Percentiles rank a stretch among this genome's conserved stretches.
phyloP scores from a whole-genome alignment of 1,284 basidiomycete genomes.

The Moesziomyces parantarcticus region DNA sequence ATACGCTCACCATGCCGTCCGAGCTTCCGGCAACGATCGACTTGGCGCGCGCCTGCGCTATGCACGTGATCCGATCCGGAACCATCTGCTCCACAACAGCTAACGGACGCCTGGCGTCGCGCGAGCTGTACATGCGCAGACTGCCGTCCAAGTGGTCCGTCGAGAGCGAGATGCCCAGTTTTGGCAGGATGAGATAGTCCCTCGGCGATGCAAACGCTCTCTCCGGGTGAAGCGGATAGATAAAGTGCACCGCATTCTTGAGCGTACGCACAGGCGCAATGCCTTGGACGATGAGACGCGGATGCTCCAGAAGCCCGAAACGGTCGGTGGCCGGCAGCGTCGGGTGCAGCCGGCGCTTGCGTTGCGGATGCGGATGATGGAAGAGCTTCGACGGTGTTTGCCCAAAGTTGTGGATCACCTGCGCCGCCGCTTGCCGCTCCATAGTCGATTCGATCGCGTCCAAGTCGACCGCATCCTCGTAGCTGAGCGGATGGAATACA shows the following conservation, averaged over 20 bases:
- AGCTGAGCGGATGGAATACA: conserved; percentile 92
- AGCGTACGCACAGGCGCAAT: conserved; percentile 50
- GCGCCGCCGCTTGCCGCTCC: conserved; percentile 89
- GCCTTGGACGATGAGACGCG: conserved; percentile 66
- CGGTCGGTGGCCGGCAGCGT: conserved; percentile 24
- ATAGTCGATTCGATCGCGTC: conserved; percentile 84
- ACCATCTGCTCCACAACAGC: conserved; percentile 70
- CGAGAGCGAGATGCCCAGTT: conserved; percentile 74
- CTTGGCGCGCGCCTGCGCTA: conserved; percentile 80
- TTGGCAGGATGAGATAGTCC: conserved; percentile 75
- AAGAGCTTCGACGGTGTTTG: conserved; percentile 75
- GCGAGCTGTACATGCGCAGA: conserved; percentile 71
- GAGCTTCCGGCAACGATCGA: conserved; percentile 77
- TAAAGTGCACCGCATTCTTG: conserved; percentile 71
- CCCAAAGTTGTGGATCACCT: conserved; percentile 90
- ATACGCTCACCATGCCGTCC: conserved; percentile 50
- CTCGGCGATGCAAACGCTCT: conserved; percentile 76
- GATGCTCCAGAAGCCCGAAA: conserved; percentile 83
- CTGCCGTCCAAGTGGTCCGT: conserved; percentile 74
- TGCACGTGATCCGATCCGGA: conserved; percentile 69
- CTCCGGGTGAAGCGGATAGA: conserved; percentile 74
- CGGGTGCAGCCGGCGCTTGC: conserved; percentile 70
- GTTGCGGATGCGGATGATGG: conserved; percentile 79
- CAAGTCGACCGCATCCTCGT: conserved; percentile 74
- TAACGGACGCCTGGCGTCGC: conserved; percentile 71